Evolutionary conservation across 495 filamentous ascomycete genomes (phyloP).

Genomic region (Trichoderma virens): DNA sequence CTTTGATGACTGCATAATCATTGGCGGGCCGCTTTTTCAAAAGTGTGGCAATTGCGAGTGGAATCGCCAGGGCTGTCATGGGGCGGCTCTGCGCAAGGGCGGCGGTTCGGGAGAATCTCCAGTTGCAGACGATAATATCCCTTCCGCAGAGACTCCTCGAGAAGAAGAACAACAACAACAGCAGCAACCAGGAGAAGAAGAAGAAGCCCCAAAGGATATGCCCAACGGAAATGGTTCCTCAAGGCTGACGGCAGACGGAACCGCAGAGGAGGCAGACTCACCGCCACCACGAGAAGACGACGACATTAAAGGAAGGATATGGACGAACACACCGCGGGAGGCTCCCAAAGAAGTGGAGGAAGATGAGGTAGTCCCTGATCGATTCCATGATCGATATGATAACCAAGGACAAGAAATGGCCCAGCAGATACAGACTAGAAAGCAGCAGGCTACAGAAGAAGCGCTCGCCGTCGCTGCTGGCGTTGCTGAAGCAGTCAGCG

Average conservation of each 20-base stretch:
- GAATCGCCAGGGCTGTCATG: constrained; percentile 23
- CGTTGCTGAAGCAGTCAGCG: background rate
- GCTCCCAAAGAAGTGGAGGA: background rate
- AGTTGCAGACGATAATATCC: background rate
- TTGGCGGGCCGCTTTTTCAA: constrained; percentile 18
- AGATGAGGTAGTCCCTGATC: background rate
- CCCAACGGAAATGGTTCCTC: too few species aligned
- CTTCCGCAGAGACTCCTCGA: background rate
- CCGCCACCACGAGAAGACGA: too few species aligned
- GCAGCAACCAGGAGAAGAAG: background rate
- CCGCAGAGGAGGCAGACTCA: too few species aligned
- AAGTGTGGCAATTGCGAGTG: constrained; percentile 31
- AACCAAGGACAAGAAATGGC: background rate
- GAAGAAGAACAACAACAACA: background rate
- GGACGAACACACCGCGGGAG: background rate
- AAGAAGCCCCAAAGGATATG: background rate
- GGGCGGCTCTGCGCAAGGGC: constrained; percentile 6
- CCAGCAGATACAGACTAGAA: background rate
- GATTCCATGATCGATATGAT: background rate
- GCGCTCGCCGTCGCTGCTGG: background rate
- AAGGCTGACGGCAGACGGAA: too few species aligned
- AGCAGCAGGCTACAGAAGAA: background rate
- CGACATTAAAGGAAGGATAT: too few species aligned
- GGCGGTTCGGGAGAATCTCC: background rate
- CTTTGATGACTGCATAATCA: constrained; percentile 21